These are phyloP conservation scores for Erythrophleum ivorense DNA, from an alignment of 331 rosid species.

Conservation along the genomic window DNA sequence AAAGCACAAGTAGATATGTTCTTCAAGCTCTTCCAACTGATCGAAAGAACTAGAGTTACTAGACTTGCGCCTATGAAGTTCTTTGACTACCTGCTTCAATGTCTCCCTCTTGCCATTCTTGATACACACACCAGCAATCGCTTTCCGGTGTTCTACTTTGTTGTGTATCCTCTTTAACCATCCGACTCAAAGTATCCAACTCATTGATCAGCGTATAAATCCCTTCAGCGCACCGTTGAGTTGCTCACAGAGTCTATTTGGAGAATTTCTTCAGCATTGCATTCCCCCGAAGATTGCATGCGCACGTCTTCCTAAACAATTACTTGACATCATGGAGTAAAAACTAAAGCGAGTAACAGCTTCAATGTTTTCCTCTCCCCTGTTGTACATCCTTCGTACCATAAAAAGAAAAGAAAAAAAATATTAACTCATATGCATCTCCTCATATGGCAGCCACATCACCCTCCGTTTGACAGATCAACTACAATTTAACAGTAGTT, in stretches of 20 bases:
- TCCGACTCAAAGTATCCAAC: constrained; percentile 68
- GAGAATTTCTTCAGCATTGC: not conserved
- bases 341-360: too few species aligned
- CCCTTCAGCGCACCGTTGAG: constrained; percentile 75
- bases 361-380: too few species aligned
- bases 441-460: too few species aligned
- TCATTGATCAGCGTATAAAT: constrained; percentile 65
- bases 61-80: constrained; percentile 49
- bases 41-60: constrained; percentile 46
- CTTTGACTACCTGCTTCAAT: constrained; percentile 56
- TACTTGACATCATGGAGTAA: too few species aligned
- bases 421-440: too few species aligned
- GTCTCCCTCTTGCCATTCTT: constrained; percentile 51
- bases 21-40: constrained; percentile 77
- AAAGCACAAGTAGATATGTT: constrained; percentile 67
- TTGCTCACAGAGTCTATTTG: constrained; percentile 42
- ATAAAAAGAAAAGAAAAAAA: too few species aligned
- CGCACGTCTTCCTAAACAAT: too few species aligned
- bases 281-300: too few species aligned
- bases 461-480: too few species aligned
- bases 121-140: constrained; percentile 53
- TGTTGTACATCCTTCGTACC: too few species aligned
- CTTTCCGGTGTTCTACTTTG: constrained; percentile 69
- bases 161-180: constrained; percentile 62
- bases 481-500: too few species aligned